Evolutionary conservation across 345 rosid genomes (phyloP), one percentile per base, ranked within the genome.

Genomic region (Gossypium arboreum): DNA sequence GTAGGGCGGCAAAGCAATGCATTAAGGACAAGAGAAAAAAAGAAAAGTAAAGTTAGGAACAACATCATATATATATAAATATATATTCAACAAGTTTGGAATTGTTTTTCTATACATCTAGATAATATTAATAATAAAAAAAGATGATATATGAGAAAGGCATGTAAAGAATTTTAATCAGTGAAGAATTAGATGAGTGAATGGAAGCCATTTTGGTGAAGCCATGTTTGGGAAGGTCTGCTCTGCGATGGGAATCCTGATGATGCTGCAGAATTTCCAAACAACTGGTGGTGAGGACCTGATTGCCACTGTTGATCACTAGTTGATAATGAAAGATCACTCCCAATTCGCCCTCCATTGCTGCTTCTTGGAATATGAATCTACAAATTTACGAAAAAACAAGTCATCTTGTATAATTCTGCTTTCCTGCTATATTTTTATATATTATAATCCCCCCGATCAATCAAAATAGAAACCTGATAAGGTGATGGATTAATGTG

Each of bases 211-310:
- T 87, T 88, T 72, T 80, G 83, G 81, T 89, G 92, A 83, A 83
- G 84, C 95, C 94, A 89, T 79, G 77, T 83, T 79, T 84, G 85
- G 27, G 86, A 74, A 78, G 87, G 78, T 80, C 81, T 82, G 68
- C 73, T 85, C 81, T 87, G 94, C 68, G 84, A 88, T 48, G 92
- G 90, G 98, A 91, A 94, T 94, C 98, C 97, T 91, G 98, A 92
- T 92, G 98, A 94, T 94, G 97, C 98, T 89, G 98, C 98, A 89
- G 98, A 97, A 90, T 79, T 87, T 81, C 93, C 85, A 85, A 83
- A 85, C 78, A 83, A 69, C 73, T 82, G 91, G 47, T 82, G 91
- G 47, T 80, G 83, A 75, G 84, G 83, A 77, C 89, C 88, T 7
- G 85, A 86, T 77, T 88, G 87, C 88, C 86, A 83, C 68, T 84